These are phyloP conservation scores for Graphiopsis chlorocephala DNA, from an alignment of 2,329 filamentous ascomycete genomes.

Conservation along the genomic window DNA sequence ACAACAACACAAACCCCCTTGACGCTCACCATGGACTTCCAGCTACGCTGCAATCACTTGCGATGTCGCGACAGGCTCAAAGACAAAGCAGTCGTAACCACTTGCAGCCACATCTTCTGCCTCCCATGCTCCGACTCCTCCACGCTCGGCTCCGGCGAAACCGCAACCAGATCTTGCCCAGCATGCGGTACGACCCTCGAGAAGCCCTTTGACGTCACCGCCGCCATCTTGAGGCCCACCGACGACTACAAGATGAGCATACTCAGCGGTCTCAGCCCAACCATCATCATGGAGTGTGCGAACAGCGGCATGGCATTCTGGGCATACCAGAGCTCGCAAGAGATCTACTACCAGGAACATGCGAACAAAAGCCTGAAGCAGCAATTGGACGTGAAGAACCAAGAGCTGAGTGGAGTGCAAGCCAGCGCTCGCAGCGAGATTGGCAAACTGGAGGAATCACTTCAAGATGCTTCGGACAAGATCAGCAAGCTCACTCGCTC, in stretches of 20 bases:
- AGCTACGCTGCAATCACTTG: conserved; percentile 74
- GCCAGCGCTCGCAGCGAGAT: background rate
- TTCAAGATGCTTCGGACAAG: conserved; percentile 5
- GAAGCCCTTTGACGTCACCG: conserved; percentile 72
- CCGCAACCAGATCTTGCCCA: conserved; percentile 63
- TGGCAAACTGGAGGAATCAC: conserved; percentile 4
- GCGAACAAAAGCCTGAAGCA: conserved; percentile 63
- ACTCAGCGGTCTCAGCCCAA: conserved; percentile 77
- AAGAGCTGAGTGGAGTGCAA: conserved; percentile 55
- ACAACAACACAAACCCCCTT: background rate
- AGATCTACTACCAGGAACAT: conserved; percentile 61
- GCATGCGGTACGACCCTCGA: conserved; percentile 68
- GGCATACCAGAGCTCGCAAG: conserved; percentile 80
- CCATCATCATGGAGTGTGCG: conserved; percentile 81
- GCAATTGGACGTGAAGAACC: conserved; percentile 56
- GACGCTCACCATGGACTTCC: conserved; percentile 62
- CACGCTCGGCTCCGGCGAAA: conserved; percentile 56
- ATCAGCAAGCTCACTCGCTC: conserved; percentile 3
- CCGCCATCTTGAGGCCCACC: conserved; percentile 69
- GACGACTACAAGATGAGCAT: conserved; percentile 90
- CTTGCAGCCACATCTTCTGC: conserved; percentile 91
- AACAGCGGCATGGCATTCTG: conserved; percentile 77
- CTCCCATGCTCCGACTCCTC: conserved; percentile 65
- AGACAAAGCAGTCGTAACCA: conserved; percentile 77
- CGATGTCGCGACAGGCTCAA: conserved; percentile 69